phyloP scores from a whole-genome alignment of 2,329 filamentous ascomycete genomes.

The Aspergillus puulaauensis region DNA sequence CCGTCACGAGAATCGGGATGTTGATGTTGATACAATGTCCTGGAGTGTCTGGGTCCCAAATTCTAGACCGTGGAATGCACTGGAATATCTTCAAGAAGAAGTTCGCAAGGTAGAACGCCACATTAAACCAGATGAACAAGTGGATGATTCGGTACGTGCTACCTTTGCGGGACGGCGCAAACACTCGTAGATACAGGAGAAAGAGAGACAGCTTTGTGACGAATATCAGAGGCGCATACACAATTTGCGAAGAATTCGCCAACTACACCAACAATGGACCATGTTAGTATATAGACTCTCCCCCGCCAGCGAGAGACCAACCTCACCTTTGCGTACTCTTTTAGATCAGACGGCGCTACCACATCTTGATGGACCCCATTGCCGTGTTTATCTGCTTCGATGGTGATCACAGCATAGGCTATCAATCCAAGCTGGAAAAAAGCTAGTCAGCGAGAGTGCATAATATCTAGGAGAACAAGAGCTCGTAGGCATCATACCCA shows the following conservation, averaged over 20 bases:
- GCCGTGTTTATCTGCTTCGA: conserved; percentile 22
- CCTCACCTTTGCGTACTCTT: conserved; percentile 18
- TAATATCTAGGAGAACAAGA: not conserved
- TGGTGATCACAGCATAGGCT: conserved; percentile 20
- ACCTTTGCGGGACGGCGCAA: conserved; percentile 19
- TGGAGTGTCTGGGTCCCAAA: conserved; percentile 19
- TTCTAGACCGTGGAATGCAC: conserved; percentile 24
- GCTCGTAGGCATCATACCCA: conserved; percentile 15
- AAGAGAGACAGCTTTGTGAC: conserved; percentile 30
- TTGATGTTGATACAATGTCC: conserved; percentile 26
- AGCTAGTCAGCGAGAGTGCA: not conserved
- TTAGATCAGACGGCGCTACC: conserved; percentile 18
- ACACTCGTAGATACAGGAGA: conserved; percentile 26
- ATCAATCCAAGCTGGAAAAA: conserved; percentile 22
- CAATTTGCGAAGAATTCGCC: conserved; percentile 24
- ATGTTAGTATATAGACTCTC: not conserved
- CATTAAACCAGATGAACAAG: conserved; percentile 23
- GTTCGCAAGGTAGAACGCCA: conserved; percentile 24
- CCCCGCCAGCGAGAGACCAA: not conserved
- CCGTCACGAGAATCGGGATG: conserved; percentile 20
- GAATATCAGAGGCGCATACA: conserved; percentile 29
- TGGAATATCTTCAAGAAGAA: conserved; percentile 28
- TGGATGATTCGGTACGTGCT: conserved; percentile 23
- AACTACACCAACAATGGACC: conserved; percentile 7
- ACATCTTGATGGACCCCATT: conserved; percentile 20